Base-by-base conservation (phyloP, 2,329 filamentous ascomycete species). In the Aulographum hederae region DNA sequence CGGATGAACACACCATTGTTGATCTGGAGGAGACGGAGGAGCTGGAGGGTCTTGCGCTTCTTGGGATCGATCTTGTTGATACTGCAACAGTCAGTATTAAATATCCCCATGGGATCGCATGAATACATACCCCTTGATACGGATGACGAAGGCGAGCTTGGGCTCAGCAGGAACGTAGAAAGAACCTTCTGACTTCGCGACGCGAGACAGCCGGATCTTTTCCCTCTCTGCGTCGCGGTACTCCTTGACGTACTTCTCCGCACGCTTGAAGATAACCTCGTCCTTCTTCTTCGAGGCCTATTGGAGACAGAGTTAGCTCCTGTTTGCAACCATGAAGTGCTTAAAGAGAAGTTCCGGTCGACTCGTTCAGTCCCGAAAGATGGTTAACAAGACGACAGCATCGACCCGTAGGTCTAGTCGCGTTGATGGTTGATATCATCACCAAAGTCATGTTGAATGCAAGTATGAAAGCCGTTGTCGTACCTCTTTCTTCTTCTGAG, bases 21-120 rank as follows among this genome's bases (percentile, higher is more conserved):
- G 79, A 98, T 98, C 72, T 98, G 89, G 53, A 98, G 78, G 46
- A 98, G 82, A 71, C 89, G 86, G 60, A 98, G 85, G 40, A 98
- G 81, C 69, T 98, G 89, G 51, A 98, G 76, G 56, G 93, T 95
- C 78, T 98, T 98, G 73, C 89, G 85, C 64, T 91, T 91, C 80
- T 98, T 95, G 51, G 89, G 89, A 58, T 91, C 76, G 53, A 98
- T 95, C 80, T 98, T 98, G 81, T 95, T 95, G 84, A 98, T 95
- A 92, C 86, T 77, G 41, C 29, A 31, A 10, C n/a, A 29, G 27
- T 18, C 3, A 16, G 33, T 20, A 28, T 32, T 41, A 16, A 41
- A 25, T 28, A 19, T 34, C 25, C 28, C 13, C 19, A 15, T n/a
- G n/a, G n/a, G n/a, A 28, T 14, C 30, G 47, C 30, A 43, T 37